These are phyloP conservation scores for Cladophialophora chaetospira DNA, from an alignment of 2,329 filamentous ascomycete genomes.

Conservation along the genomic window DNA sequence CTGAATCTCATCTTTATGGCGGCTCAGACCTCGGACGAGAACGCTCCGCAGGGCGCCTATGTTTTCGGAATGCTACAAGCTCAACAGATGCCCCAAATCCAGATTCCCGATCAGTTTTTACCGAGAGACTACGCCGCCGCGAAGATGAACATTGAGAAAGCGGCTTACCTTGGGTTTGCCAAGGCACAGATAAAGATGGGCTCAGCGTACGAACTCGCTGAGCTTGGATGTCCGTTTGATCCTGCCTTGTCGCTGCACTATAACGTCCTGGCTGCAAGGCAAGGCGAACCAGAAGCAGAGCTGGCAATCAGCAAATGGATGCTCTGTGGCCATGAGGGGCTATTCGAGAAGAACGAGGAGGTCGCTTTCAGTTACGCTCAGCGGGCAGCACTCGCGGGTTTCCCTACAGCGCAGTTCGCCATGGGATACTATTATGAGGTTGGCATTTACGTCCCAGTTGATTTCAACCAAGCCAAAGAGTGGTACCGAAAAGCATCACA, in stretches of 20 bases:
- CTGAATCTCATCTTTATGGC: slow-evolving; percentile 81
- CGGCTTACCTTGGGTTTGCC: slow-evolving; percentile 90
- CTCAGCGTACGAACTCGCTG: slow-evolving; percentile 89
- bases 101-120: slow-evolving; percentile 71
- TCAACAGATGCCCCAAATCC: slow-evolving; percentile 86
- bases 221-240: slow-evolving; percentile 92
- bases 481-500: slow-evolving; percentile 92
- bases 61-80: slow-evolving; percentile 93
- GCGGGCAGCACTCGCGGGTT: slow-evolving; percentile 76
- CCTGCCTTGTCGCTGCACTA: slow-evolving; percentile 92
- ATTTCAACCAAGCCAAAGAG: slow-evolving; percentile 74
- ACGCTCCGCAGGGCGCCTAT: slow-evolving; percentile 94
- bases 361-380: slow-evolving; percentile 89
- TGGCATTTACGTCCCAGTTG: slow-evolving; percentile 84
- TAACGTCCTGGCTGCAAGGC: slow-evolving; percentile 86
- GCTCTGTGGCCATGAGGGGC: slow-evolving; percentile 86
- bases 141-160: slow-evolving; percentile 90
- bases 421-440: slow-evolving; percentile 98
- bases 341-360: slow-evolving; percentile 95
- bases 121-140: slow-evolving; percentile 72
- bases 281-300: slow-evolving; percentile 90
- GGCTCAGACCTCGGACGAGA: slow-evolving; percentile 87
- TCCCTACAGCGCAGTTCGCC: slow-evolving; percentile 91
- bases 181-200: slow-evolving; percentile 98
- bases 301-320: slow-evolving; percentile 99